phyloP scores from a whole-genome alignment of 2,329 filamentous ascomycete species.

The Pseudopyricularia javanii region DNA sequence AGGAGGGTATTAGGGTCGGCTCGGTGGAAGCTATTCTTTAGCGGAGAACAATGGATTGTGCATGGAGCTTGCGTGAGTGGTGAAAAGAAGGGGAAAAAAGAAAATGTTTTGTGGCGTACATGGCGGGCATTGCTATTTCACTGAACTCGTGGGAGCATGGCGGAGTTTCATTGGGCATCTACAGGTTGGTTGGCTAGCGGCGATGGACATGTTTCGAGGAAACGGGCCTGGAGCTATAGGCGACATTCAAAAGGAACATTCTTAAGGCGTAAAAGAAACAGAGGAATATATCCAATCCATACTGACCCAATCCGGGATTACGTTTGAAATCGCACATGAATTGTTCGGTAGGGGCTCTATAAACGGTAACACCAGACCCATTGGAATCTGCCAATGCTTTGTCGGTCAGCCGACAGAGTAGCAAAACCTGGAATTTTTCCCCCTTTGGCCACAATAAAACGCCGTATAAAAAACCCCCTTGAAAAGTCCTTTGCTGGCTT shows the following conservation, averaged over 20 bases:
- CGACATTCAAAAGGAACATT: neutral
- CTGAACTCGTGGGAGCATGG: neutral
- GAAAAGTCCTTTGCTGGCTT: neutral
- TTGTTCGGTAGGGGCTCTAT: too few relatives aligned
- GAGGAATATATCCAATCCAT: too few relatives aligned
- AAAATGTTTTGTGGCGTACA: neutral
- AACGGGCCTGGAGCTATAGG: neutral
- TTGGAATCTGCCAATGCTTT: too few relatives aligned
- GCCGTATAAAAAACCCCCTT: neutral
- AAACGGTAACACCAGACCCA: too few relatives aligned
- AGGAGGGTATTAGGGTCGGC: constrained; percentile 12
- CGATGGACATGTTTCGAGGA: neutral
- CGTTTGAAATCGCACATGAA: too few relatives aligned
- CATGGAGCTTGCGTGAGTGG: neutral
- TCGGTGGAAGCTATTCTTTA: constrained; percentile 6
- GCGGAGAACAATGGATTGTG: constrained; percentile 2
- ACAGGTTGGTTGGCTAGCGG: neutral
- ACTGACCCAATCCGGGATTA: too few relatives aligned
- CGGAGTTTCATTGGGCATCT: neutral
- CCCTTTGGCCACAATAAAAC: neutral
- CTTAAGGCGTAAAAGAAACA: neutral
- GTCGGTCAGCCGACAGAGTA: neutral
- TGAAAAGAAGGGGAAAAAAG: neutral
- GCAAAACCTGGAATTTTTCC: neutral
- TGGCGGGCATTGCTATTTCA: neutral